Evolutionary conservation across 2,329 filamentous ascomycete species (phyloP), one percentile per base, ranked within the genome.

Genomic region (Biscogniauxia sp.): DNA sequence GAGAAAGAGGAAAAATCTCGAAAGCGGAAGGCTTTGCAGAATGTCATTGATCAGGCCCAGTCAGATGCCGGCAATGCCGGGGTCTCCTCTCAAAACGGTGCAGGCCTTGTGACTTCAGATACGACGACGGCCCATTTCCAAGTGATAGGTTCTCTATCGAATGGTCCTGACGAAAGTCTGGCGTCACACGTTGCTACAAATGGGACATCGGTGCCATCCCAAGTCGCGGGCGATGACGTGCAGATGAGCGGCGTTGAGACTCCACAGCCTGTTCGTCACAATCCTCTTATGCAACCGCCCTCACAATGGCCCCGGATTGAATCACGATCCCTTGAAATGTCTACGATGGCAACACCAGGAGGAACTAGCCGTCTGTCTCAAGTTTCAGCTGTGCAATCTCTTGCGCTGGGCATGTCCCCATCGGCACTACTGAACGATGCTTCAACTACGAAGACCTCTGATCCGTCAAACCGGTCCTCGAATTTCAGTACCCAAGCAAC

Each of bases 391-490:
- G 75, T 88, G 52, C 87, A 84, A 17, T 78, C 83, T 20, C 74
- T 88, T 2, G 84, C 86, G 0, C 76, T 80, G 0, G 85, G 84
- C 3, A 77, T 86, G 57, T 85, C 84, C 4, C 85, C 85, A 15
- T 85, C 83, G 25, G 83, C 82, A 13, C 74, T 84, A 61, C 78
- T 88, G 57, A 97, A 98, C 69, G 93, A 96, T 70, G 94, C 93
- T 1, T 96, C 93, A 1, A 96, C 93, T 1, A 97, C 93, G n/a
- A 95, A 96, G 76, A 93, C 91, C 1, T 92, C 91, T 0, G 87
- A 90, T 63, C 84, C 86, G 5, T 92, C 89, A 17, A 79, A 81
- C 62, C 73, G 78, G 56, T 88, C 87, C 13, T 88, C 85, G 1
- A 87, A 85, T 65, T 83, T 84, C 73, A 88, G 89, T 72, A 91